Percentiles rank a stretch among this genome's conserved stretches.
Conservation (phyloP, 2,329 filamentous ascomycete species). For the Penicillium sclerotiorum region DNA sequence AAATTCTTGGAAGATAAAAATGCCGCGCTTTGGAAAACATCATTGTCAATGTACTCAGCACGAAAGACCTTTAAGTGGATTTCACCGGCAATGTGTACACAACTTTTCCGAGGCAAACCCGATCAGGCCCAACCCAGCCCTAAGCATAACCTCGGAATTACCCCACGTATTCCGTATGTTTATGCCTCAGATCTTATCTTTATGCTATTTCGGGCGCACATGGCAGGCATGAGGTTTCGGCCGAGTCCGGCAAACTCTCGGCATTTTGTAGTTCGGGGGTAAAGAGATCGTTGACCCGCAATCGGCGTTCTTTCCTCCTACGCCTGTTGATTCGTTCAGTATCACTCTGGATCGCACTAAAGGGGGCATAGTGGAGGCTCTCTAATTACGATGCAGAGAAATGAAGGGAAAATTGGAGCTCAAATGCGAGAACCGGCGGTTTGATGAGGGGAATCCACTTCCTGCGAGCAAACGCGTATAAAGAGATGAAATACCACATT, state of each 20-base stretch:
- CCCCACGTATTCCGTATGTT: background rate
- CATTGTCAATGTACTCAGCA: too few relatives aligned
- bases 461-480: background rate
- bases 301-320: background rate
- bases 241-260: background rate
- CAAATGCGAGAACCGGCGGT: background rate
- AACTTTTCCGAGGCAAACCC: too few relatives aligned
- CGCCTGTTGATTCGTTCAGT: background rate
- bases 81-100: too few relatives aligned
- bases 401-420: too few relatives aligned
- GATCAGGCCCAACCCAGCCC: too few relatives aligned
- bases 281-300: background rate
- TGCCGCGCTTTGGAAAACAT: too few relatives aligned
- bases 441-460: background rate
- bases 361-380: background rate
- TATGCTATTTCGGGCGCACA: background rate
- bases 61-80: too few relatives aligned
- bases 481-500: too few relatives aligned
- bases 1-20: too few relatives aligned
- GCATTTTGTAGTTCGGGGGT: background rate
- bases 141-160: too few relatives aligned
- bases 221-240: background rate
- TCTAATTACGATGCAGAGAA: background rate
- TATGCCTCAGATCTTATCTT: background rate
- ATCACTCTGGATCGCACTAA: background rate